Base-by-base conservation (phyloP, 2,329 filamentous ascomycete species). In the Colletotrichum cereale region DNA sequence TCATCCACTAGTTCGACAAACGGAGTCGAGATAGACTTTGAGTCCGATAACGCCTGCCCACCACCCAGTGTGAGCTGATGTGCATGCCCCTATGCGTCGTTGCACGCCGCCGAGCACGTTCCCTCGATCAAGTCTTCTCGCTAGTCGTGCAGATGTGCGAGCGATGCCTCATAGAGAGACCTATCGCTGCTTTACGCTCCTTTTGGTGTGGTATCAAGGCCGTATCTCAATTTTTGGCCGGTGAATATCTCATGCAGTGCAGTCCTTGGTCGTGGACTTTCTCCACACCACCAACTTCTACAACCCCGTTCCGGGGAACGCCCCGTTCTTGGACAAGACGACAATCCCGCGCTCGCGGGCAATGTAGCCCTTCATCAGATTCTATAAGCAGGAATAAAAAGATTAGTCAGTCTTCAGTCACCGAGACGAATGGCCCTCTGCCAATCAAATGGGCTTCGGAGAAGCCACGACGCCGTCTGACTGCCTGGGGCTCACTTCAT, bases 321-420 rank as follows among this genome's bases (percentile, higher is more conserved):
- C 96, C 50, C 93, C 94, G 70, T 89, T 93, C 82, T 98, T 98
- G 81, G 94, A 98, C 68, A 99, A 84, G 26, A 99, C 96, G 36
- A 99, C 93, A 75, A 95, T 95, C 42, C 92, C 93, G 75, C 93
- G 90, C 76, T 97, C 95, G 66, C 96, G 92, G 40, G 96, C 92
- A 75, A 99, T 99, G 82, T 99, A 99, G 50, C 97, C 96, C 83
- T 98, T 99, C 93, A 99, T 97, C 31, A 96, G 86, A 71, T 93
- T 93, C 94, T 97, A 72, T 34, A 66, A 70, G 73, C n/a, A 56
- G 60, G 34, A 70, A 24, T 2, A 16, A n/a, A 11, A 16, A 16
- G 29, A 68, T 82, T 73, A 82, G 80, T 80, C 76, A 82, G 71
- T 81, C 77, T 70, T 48, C 52, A 48, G 60, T 66, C 62, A 50